phyloP scores from a whole-genome alignment of 208 protist species.

The Acanthamoeba culbertsoni region DNA sequence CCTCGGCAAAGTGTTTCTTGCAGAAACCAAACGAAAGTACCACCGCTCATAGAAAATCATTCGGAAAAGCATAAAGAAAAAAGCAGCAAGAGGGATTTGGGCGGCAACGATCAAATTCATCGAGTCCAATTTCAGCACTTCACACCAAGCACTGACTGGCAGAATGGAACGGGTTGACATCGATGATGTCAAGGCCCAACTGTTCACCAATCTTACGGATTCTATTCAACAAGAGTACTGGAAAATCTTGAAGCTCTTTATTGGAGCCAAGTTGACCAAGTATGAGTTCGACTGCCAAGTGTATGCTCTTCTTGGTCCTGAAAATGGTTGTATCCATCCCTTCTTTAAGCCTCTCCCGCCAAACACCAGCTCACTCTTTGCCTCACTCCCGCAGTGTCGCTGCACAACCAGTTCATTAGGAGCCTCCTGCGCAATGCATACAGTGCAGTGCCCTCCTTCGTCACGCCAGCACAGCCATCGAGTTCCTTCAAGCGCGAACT shows the following conservation, averaged over 20 bases:
- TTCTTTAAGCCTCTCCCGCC: too few species aligned
- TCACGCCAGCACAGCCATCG: neutral
- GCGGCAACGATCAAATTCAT: too few species aligned
- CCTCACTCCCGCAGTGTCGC: neutral
- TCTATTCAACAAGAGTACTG: neutral
- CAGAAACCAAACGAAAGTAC: too few species aligned
- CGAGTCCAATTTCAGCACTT: too few species aligned
- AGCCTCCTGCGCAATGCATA: slow-evolving; percentile 7
- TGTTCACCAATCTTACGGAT: neutral
- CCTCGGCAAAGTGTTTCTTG: too few species aligned
- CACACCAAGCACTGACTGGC: neutral
- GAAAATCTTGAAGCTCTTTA: neutral
- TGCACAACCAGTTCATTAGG: slow-evolving; percentile 52
- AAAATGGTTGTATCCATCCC: neutral
- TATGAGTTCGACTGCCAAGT: slow-evolving; percentile 41
- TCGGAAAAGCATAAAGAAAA: too few species aligned
- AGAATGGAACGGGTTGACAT: neutral
- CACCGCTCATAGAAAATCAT: too few species aligned
- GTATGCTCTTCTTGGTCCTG: neutral
- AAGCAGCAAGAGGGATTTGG: too few species aligned
- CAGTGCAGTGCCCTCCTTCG: slow-evolving; percentile 34
- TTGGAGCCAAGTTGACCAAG: neutral
- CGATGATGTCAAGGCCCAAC: neutral
- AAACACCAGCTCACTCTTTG: too few species aligned
- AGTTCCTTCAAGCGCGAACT: neutral